Conservation (phyloP, 805 yeast species). For the Starmerella floris region DNA sequence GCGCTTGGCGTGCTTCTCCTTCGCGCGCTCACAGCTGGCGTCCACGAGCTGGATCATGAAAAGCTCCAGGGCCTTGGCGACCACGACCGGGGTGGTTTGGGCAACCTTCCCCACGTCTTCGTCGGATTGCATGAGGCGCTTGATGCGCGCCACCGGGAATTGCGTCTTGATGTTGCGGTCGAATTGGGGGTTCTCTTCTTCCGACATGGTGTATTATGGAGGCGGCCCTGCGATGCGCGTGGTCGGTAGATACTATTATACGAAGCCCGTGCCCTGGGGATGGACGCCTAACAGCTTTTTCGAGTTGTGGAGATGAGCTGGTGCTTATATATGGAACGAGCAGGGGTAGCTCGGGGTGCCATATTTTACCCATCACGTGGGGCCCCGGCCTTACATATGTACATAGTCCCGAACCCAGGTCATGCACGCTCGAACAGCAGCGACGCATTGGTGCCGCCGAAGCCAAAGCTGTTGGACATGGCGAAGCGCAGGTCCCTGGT, state of each 20-base stretch:
- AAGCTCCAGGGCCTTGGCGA: slow-evolving; percentile 85
- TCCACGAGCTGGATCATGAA: slow-evolving; percentile 83
- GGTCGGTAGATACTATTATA: too few species aligned
- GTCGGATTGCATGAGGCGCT: slow-evolving; percentile 93
- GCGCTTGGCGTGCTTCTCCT: slow-evolving; percentile 58
- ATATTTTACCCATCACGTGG: too few species aligned
- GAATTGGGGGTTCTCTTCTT: slow-evolving; percentile 14
- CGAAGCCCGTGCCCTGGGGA: too few species aligned
- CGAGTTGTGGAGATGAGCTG: too few species aligned
- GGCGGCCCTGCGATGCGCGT: too few species aligned
- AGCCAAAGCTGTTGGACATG: slow-evolving; percentile 83
- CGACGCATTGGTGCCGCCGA: slow-evolving; percentile 91
- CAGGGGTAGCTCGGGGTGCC: too few species aligned
- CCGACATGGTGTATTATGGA: slow-evolving; percentile 1
- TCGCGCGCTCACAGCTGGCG: slow-evolving; percentile 67
- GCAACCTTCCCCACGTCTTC: slow-evolving; percentile 98
- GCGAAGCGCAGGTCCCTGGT: slow-evolving; percentile 40
- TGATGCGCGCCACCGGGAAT: slow-evolving; percentile 63
- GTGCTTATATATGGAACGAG: too few species aligned
- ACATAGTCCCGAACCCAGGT: too few species aligned
- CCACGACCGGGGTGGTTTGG: slow-evolving; percentile 96
- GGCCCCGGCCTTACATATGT: too few species aligned
- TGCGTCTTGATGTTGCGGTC: slow-evolving; percentile 30
- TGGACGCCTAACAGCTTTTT: too few species aligned
- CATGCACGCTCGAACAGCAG: slow-evolving; percentile 27